Evolutionary conservation across 2,329 filamentous ascomycete species (phyloP), one percentile per base, ranked within the genome.

Genomic region (Paraphoma chrysanthemicola): DNA sequence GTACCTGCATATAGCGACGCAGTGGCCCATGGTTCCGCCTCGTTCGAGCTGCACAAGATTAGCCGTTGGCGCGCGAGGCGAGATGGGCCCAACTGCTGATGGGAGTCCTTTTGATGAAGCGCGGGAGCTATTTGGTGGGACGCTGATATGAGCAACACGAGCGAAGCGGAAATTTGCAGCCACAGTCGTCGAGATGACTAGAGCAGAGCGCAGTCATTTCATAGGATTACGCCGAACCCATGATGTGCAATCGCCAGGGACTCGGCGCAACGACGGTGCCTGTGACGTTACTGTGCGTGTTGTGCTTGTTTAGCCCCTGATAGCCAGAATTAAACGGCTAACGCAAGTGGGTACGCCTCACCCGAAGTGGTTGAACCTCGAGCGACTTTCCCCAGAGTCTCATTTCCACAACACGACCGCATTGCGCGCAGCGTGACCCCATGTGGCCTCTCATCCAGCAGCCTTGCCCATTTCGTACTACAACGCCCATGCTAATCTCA

Each of bases 341-440:
- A 47, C 50, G 42, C 44, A 33, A 56, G 18, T 49, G 12, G 50
- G 49, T 30, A 48, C 54, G 42, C 54, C 50, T 16, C 51, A 48
- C 51, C 46, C 38, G 44, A 42, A 12, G 5, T 41, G 30, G 50
- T 41, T 36, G 38, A 53, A 41, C 33, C 42, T 23, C 33, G 42
- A 53, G 49, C 33, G 11, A 16, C 44, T 67, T 23, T 61, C 67
- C 68, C 69, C 68, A 69, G 68, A 68, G 53, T 56, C 64, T 71
- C 68, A 73, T 72, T 71, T 71, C 68, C 52, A 63, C 58, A 30
- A 60, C 48, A 56, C 45, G 53, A 56, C 51, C 60, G 63, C 56
- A 49, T 53, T 53, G 57, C 63, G 68, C 56, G 56, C 61, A 68
- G 68, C 66, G 59, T 63, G 63, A 62, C 62, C 62, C 57, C 47